Percentiles rank a stretch among this genome's conserved stretches.
phyloP scores from a whole-genome alignment of 345 rosid genomes.

The Euphorbia tirucalli region DNA sequence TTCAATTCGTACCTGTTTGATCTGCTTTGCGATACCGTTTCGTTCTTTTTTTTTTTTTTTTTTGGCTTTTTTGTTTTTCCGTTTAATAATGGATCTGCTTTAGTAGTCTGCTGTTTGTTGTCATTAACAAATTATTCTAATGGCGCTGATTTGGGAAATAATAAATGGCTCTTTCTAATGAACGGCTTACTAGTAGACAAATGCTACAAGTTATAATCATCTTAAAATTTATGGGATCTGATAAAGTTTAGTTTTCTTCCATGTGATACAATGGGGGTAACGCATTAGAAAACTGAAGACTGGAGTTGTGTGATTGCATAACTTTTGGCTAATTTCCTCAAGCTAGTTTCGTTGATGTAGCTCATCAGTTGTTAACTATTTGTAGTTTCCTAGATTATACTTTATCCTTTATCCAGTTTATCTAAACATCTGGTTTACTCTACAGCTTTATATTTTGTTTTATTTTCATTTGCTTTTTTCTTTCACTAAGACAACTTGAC shows the following conservation, averaged over 20 bases:
- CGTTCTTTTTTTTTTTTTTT: not conserved
- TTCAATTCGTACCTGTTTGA: not conserved
- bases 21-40: conserved; percentile 13
- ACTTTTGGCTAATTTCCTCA: not conserved
- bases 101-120: not conserved
- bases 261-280: not conserved
- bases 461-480: not conserved
- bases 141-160: not conserved
- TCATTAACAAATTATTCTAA: too few relatives aligned
- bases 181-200: not conserved
- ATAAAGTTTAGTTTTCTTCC: not conserved
- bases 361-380: not conserved
- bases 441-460: not conserved
- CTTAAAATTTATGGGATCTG: not conserved
- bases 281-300: not conserved
- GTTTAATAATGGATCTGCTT: conserved; percentile 1
- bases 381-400: not conserved
- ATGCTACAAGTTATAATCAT: not conserved
- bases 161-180: not conserved
- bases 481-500: conserved; percentile 7
- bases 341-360: not conserved
- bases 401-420: not conserved
- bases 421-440: not conserved
- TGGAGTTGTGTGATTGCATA: not conserved
- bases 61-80: too few relatives aligned